Percentiles rank a stretch among this genome's conserved stretches.
These are phyloP conservation scores for Candolleomyces efflorescens DNA, from an alignment of 768 basidiomycete genomes.

Conservation along the genomic window DNA sequence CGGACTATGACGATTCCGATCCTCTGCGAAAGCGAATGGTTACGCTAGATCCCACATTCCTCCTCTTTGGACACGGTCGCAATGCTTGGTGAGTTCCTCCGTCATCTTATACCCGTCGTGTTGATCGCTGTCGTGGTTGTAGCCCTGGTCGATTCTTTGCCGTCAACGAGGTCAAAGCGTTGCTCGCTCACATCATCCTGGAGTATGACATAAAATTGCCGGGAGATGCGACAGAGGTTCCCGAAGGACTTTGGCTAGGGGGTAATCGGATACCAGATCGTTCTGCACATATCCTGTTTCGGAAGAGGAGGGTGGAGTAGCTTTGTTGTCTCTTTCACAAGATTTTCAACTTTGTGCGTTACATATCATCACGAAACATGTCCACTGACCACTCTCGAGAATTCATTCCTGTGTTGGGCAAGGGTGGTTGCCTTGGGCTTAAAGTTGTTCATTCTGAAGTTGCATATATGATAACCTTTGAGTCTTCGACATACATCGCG, in stretches of 20 bases:
- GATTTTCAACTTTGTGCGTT: too few relatives aligned
- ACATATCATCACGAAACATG: too few relatives aligned
- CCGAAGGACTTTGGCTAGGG: background rate
- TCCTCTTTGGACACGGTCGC: conserved; percentile 28
- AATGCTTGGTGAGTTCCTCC: conserved; percentile 20
- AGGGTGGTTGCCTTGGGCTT: too few relatives aligned
- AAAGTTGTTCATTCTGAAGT: too few relatives aligned
- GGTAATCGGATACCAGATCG: background rate
- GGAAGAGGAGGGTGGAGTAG: conserved; percentile 5
- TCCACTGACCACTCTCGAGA: too few relatives aligned
- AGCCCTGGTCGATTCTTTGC: conserved; percentile 42
- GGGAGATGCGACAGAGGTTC: background rate
- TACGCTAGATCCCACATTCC: conserved; percentile 18
- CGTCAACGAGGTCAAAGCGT: conserved; percentile 32
- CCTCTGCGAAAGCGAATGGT: conserved; percentile 24
- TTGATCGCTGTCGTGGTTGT: background rate
- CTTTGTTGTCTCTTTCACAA: background rate
- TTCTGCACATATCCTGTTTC: conserved; percentile 9
- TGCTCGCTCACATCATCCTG: conserved; percentile 31
- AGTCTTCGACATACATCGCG: too few relatives aligned
- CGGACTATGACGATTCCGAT: conserved; percentile 12
- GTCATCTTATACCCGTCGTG: background rate
- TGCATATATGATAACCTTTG: too few relatives aligned
- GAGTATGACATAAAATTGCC: conserved; percentile 33
- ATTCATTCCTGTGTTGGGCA: too few relatives aligned